Conservation (phyloP, 164 flowering plant genomes). For the Cinnamomum micranthum region DNA sequence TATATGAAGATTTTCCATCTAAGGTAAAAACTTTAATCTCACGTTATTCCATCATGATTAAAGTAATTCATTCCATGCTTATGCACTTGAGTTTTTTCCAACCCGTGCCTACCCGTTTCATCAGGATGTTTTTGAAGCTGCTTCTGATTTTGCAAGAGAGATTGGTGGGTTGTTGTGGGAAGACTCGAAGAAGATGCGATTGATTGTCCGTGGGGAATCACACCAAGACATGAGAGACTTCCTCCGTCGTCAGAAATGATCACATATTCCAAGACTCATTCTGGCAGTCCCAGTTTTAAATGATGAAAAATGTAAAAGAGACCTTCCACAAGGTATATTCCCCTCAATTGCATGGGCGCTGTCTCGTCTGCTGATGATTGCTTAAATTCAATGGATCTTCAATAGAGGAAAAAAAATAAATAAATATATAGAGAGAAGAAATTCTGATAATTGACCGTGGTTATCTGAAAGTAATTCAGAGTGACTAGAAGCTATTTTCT, state of each 20-base stretch:
- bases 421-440: no score
- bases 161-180: conserved; percentile 65
- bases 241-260: conserved; percentile 53
- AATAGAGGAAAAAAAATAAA: no score
- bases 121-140: conserved; percentile 79
- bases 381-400: no score
- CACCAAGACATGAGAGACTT: conserved; percentile 61
- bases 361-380: no score
- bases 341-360: no score
- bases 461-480: no score
- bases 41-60: not conserved
- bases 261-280: not conserved
- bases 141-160: conserved; percentile 80
- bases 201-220: conserved; percentile 62
- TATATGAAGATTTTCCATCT: conserved; percentile 77
- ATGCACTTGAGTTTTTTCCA: not conserved
- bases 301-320: no score
- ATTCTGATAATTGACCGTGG: no score
- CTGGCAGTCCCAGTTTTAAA: not conserved
- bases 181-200: conserved; percentile 64
- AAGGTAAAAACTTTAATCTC: conserved; percentile 31
- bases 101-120: not conserved
- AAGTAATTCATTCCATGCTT: no score
- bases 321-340: no score
- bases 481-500: no score